These are phyloP conservation scores for Lipomyces anomalus DNA, from an alignment of 805 yeast genomes.

Conservation along the genomic window DNA sequence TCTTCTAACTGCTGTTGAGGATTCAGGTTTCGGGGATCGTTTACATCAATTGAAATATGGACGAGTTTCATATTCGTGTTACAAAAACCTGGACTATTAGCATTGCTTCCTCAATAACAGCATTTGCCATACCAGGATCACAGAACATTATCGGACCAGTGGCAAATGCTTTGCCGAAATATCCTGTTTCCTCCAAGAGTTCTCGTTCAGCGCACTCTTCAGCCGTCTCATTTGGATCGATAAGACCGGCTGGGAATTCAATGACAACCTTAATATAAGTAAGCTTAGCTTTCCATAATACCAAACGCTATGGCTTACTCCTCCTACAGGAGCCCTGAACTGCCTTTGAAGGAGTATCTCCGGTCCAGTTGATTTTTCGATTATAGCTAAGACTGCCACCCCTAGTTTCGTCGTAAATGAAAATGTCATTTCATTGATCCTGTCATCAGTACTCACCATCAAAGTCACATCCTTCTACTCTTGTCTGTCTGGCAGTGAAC, in stretches of 20 bases:
- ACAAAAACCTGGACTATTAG: slow-evolving; percentile 44
- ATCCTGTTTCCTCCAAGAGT: slow-evolving; percentile 88
- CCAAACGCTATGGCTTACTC: slow-evolving; percentile 46
- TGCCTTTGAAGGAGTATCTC: slow-evolving; percentile 73
- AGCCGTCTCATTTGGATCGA: slow-evolving; percentile 75
- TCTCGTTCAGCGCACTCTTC: slow-evolving; percentile 83
- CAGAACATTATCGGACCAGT: slow-evolving; percentile 51
- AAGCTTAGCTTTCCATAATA: neutral
- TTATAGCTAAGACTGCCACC: slow-evolving; percentile 78
- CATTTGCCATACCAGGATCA: slow-evolving; percentile 75
- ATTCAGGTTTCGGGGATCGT: slow-evolving; percentile 54
- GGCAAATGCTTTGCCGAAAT: slow-evolving; percentile 55
- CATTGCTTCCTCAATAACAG: too few relatives aligned
- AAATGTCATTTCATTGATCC: neutral
- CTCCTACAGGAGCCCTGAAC: slow-evolving; percentile 86
- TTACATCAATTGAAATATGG: slow-evolving; percentile 68
- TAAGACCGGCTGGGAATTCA: slow-evolving; percentile 92
- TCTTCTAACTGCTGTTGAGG: slow-evolving; percentile 80
- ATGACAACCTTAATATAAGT: slow-evolving; percentile 34
- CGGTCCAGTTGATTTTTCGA: slow-evolving; percentile 47
- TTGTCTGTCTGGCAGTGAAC: slow-evolving; percentile 74
- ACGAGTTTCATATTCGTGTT: slow-evolving; percentile 82
- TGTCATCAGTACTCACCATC: slow-evolving; percentile 50
- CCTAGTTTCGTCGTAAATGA: slow-evolving; percentile 14
- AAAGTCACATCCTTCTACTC: slow-evolving; percentile 53